These are phyloP conservation scores for Globisporangium okanoganense DNA, from an alignment of 352 stramenopile species.

Conservation along the genomic window DNA sequence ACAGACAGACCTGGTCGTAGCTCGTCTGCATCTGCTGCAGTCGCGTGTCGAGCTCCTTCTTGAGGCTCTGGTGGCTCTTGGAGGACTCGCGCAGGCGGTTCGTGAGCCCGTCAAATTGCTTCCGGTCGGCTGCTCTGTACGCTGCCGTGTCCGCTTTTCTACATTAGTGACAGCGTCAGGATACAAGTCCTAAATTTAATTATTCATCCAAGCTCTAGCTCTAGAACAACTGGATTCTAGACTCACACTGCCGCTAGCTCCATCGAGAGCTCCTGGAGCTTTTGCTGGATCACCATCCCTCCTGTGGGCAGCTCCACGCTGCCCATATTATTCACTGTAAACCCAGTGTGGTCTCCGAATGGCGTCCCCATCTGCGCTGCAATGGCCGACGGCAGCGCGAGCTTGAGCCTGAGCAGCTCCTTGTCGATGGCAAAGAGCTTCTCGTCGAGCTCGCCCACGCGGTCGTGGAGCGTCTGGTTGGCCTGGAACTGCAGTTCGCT, in stretches of 20 bases:
- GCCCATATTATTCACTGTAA: background rate
- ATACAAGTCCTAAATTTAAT: background rate
- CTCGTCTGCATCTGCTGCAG: conserved; percentile 35
- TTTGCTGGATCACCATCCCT: conserved; percentile 27
- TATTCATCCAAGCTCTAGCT: background rate
- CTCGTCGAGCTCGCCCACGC: conserved; percentile 44
- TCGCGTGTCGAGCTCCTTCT: conserved; percentile 38
- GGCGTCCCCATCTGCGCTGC: conserved; percentile 28
- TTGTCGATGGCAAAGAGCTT: conserved; percentile 63
- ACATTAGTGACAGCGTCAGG: conserved; percentile 16
- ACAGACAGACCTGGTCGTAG: conserved; percentile 32
- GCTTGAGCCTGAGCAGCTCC: conserved; percentile 60
- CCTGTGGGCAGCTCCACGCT: conserved; percentile 15
- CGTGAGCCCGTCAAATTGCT: conserved; percentile 59
- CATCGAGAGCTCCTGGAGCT: conserved; percentile 32
- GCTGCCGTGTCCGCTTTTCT: conserved; percentile 31
- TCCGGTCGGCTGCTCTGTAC: conserved; percentile 42
- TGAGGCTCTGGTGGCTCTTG: conserved; percentile 37
- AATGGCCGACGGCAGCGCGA: conserved; percentile 41
- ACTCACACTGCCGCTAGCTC: conserved; percentile 41
- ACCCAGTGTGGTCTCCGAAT: conserved; percentile 7
- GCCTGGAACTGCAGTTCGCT: conserved; percentile 28
- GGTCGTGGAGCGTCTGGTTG: conserved; percentile 20
- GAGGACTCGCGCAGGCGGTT: conserved; percentile 48
- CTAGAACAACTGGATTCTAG: no score